Evolutionary conservation across 495 filamentous ascomycete genomes (phyloP).

Genomic region (Lasiosphaeria hispida): DNA sequence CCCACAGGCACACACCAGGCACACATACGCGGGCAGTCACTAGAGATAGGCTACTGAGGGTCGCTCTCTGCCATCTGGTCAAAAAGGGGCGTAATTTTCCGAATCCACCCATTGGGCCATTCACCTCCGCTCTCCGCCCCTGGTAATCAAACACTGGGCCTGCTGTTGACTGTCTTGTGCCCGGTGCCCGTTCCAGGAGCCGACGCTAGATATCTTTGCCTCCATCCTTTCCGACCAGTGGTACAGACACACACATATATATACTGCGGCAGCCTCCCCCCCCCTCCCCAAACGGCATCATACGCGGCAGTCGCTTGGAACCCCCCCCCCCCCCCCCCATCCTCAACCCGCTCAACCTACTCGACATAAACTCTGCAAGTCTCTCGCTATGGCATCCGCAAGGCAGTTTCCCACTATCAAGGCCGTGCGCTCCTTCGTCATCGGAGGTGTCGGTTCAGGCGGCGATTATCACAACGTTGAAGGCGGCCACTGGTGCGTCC

Average conservation of each 20-base stretch:
- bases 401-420: constrained; percentile 71
- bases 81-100: neutral
- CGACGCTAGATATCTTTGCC: constrained; percentile 13
- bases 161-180: too few species aligned
- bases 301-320: too few species aligned
- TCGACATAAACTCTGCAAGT: neutral
- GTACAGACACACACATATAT: neutral
- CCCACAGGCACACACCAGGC: neutral
- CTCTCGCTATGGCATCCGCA: constrained; percentile 41
- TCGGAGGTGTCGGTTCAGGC: constrained; percentile 76
- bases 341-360: neutral
- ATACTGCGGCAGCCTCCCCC: neutral
- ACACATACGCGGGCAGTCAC: neutral
- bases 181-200: neutral
- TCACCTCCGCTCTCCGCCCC: neutral
- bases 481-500: constrained; percentile 73
- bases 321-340: neutral
- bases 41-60: neutral
- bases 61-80: neutral
- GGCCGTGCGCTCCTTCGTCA: constrained; percentile 74
- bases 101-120: constrained; percentile 1
- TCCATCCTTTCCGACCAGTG: neutral
- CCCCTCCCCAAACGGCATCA: neutral
- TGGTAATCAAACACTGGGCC: too few species aligned
- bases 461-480: constrained; percentile 96